Conservation (phyloP, 768 basidiomycete genomes). For the Boletus rubropictus region DNA sequence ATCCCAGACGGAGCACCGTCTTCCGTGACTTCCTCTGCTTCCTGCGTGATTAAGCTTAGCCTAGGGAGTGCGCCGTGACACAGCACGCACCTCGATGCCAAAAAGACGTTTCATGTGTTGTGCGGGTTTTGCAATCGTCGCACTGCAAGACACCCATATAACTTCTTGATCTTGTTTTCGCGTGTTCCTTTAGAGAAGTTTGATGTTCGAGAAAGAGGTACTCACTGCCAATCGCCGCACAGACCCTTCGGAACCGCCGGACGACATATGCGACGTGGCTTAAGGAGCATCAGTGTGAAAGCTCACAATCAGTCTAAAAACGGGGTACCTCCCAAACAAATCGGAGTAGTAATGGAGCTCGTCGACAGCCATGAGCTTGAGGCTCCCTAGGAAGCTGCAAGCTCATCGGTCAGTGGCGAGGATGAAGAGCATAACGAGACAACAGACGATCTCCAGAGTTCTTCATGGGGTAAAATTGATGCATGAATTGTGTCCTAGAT, state of each 20-base stretch:
- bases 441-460: slow-evolving; percentile 66
- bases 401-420: slow-evolving; percentile 1
- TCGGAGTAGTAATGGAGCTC: slow-evolving; percentile 86
- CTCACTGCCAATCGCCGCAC: slow-evolving; percentile 73
- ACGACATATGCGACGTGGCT: slow-evolving; percentile 81
- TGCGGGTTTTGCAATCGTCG: slow-evolving; percentile 73
- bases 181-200: background rate
- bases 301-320: background rate
- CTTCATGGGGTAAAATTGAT: slow-evolving; percentile 80
- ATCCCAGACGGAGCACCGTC: slow-evolving; percentile 80
- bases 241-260: slow-evolving; percentile 68
- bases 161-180: slow-evolving; percentile 40
- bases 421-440: background rate
- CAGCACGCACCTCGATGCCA: slow-evolving; percentile 43
- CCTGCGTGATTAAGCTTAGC: slow-evolving; percentile 21
- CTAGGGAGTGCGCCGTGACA: background rate
- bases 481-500: slow-evolving; percentile 78
- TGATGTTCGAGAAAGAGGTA: background rate
- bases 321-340: slow-evolving; percentile 64
- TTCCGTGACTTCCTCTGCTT: slow-evolving; percentile 63
- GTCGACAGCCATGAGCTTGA: slow-evolving; percentile 76
- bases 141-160: slow-evolving; percentile 80
- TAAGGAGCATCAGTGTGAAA: background rate
- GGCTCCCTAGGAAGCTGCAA: slow-evolving; percentile 64
- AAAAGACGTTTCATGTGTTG: slow-evolving; percentile 75